Base-by-base conservation (phyloP, 331 rosid species). In the Cydonia oblonga region DNA sequence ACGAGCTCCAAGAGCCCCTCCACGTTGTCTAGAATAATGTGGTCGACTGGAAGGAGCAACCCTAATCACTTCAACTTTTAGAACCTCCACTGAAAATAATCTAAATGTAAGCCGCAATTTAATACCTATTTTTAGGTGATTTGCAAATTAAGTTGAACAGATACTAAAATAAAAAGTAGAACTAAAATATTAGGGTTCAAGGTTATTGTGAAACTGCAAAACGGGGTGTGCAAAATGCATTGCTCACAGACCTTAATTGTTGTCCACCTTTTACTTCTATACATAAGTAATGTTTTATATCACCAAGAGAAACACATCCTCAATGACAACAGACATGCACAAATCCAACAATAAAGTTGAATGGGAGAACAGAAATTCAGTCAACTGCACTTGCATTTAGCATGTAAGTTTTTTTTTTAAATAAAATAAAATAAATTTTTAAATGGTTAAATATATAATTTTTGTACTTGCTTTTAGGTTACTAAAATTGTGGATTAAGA, bases 1-100 rank as follows among this genome's bases (percentile, higher is more conserved):
- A 32, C 78, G 84, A 23, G 78, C 87, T 60, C 81, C 87, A 67
- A 85, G 85, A 33, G 83, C 81, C 56, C 87, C 90, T 6, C 85
- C 83, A 22, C 78, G 76, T 42, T 65, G 74, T 58, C 84, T 72
- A 11, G 46, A 68, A 60, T 73, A 66, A 75, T 26, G 64, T 24
- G 71, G 77, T 53, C 33, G 74, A 66, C 44, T 75, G 51, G 76
- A 74, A 57, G 75, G 61, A 38, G 81, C 61, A 38, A 79, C 64
- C 63, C 77, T 80, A 67, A 82, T 20, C 73, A 72, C 67, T 62
- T 76, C 81, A 46, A 81, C 63, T 67, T 76, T 76, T 18, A 70
- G 62, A 22, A 53, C 74, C 38, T 76, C 80, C 42, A 67, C 83
- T 83, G 68, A 51, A 29, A 75, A 57, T 11, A 54, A 68, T 53